A percentile compares a stretch with the other conserved stretches of the same genome.
phyloP scores from a whole-genome alignment of 2,329 filamentous ascomycete species.

The Cercospora janseana region DNA sequence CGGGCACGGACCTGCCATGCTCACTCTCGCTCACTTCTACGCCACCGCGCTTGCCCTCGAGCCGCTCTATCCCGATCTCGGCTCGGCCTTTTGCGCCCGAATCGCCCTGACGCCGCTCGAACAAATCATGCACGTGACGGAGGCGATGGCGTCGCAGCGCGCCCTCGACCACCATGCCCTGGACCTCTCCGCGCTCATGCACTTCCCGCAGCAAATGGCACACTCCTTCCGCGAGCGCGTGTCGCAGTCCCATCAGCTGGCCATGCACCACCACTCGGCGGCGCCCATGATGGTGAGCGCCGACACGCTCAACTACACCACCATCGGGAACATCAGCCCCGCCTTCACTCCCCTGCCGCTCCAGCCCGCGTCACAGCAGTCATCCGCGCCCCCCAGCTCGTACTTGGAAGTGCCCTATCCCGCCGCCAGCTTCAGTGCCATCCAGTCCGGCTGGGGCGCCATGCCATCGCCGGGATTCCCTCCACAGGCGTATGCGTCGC shows the following conservation, averaged over 20 bases:
- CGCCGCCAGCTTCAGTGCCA: conserved; percentile 34
- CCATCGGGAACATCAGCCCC: conserved; percentile 48
- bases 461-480: conserved; percentile 38
- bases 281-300: conserved; percentile 25
- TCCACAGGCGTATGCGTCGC: conserved; percentile 36
- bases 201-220: conserved; percentile 47
- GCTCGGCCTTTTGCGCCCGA: conserved; percentile 69
- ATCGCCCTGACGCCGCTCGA: conserved; percentile 79
- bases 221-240: conserved; percentile 41
- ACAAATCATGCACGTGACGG: conserved; percentile 75
- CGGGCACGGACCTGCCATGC: conserved; percentile 71
- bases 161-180: conserved; percentile 44
- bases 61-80: conserved; percentile 86
- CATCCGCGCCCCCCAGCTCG: conserved; percentile 34
- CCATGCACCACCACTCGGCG: conserved; percentile 18
- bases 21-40: conserved; percentile 89
- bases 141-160: conserved; percentile 57
- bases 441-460: conserved; percentile 35
- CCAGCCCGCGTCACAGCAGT: conserved; percentile 31
- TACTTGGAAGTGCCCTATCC: conserved; percentile 47
- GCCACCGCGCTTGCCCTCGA: conserved; percentile 84
- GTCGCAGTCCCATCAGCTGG: conserved; percentile 24
- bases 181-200: conserved; percentile 47
- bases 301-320: conserved; percentile 31
- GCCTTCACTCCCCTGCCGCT: conserved; percentile 51